These are phyloP conservation scores for Lasiosphaeria miniovina DNA, from an alignment of 495 filamentous ascomycete species.

Conservation along the genomic window DNA sequence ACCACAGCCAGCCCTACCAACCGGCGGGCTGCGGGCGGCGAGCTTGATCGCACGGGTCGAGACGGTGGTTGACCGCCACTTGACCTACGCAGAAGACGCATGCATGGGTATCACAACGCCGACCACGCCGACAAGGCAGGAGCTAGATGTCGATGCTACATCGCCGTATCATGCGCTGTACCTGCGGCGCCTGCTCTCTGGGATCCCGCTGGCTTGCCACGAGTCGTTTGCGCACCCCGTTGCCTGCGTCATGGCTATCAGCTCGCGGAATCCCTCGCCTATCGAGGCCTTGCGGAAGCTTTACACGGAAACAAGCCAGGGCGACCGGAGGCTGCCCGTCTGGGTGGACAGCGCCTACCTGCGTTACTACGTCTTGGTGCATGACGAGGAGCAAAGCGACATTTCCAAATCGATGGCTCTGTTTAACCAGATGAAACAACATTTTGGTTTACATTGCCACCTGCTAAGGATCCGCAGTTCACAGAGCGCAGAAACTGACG, in stretches of 20 bases:
- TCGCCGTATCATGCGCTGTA: slow-evolving; percentile 77
- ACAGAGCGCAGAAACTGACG: slow-evolving; percentile 84
- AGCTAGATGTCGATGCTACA: slow-evolving; percentile 37
- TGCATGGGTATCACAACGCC: slow-evolving; percentile 38
- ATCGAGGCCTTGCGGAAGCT: slow-evolving; percentile 80
- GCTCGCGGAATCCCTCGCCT: slow-evolving; percentile 74
- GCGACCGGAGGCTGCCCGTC: slow-evolving; percentile 62
- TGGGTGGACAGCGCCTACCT: slow-evolving; percentile 90
- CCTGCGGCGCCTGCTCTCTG: slow-evolving; percentile 76
- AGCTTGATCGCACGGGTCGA: slow-evolving; percentile 41
- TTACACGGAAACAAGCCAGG: slow-evolving; percentile 71
- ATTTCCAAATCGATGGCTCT: slow-evolving; percentile 81
- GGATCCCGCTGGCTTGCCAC: slow-evolving; percentile 70
- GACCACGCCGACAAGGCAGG: slow-evolving; percentile 35
- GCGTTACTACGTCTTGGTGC: slow-evolving; percentile 94
- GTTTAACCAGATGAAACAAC: slow-evolving; percentile 97
- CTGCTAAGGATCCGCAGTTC: slow-evolving; percentile 79
- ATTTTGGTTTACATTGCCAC: slow-evolving; percentile 94
- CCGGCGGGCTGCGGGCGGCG: background rate
- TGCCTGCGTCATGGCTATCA: slow-evolving; percentile 93
- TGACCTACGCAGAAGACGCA: slow-evolving; percentile 50
- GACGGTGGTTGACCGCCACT: slow-evolving; percentile 50
- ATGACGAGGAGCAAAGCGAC: slow-evolving; percentile 92
- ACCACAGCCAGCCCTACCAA: background rate
- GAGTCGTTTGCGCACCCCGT: slow-evolving; percentile 95